A percentile compares a stretch with the other conserved stretches of the same genome.
These are phyloP conservation scores for Thozetella sp. DNA, from an alignment of 495 filamentous ascomycete genomes.

Conservation along the genomic window DNA sequence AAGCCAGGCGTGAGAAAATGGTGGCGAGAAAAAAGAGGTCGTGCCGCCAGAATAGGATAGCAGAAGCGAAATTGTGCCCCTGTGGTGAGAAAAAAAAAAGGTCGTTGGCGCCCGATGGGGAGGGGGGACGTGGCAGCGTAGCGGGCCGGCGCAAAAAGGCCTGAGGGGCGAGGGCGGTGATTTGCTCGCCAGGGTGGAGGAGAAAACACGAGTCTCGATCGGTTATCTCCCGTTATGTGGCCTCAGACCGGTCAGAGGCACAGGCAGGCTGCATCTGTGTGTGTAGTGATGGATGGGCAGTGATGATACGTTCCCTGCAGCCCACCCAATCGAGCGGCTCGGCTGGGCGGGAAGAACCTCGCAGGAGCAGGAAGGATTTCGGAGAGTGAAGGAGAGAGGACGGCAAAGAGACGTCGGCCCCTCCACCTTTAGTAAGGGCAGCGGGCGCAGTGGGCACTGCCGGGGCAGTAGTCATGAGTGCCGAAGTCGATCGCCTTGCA, in stretches of 20 bases:
- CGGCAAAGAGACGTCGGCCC: background rate
- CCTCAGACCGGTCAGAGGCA: slow-evolving; percentile 5
- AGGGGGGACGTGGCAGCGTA: background rate
- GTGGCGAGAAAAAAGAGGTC: background rate
- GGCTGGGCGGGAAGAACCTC: slow-evolving; percentile 1
- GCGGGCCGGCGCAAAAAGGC: background rate
- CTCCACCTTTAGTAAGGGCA: slow-evolving; percentile 38
- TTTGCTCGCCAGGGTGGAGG: slow-evolving; percentile 5
- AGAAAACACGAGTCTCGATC: background rate
- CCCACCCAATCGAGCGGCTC: slow-evolving; percentile 21
- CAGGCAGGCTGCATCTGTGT: slow-evolving; percentile 7
- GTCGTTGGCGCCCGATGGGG: background rate
- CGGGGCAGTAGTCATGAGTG: slow-evolving; percentile 52
- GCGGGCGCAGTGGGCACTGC: slow-evolving; percentile 38
- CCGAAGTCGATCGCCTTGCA: slow-evolving; percentile 54
- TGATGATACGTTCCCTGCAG: slow-evolving; percentile 14
- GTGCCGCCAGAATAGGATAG: background rate
- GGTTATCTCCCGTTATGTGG: slow-evolving; percentile 7
- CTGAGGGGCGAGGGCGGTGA: background rate
- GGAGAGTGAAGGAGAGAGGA: background rate
- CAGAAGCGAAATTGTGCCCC: background rate
- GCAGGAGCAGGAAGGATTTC: background rate
- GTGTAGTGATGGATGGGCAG: background rate
- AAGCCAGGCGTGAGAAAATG: background rate
- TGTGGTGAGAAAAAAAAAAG: background rate